Evolutionary conservation across 345 rosid genomes (phyloP), one percentile per base, ranked within the genome.

Genomic region (Reutealis trisperma): DNA sequence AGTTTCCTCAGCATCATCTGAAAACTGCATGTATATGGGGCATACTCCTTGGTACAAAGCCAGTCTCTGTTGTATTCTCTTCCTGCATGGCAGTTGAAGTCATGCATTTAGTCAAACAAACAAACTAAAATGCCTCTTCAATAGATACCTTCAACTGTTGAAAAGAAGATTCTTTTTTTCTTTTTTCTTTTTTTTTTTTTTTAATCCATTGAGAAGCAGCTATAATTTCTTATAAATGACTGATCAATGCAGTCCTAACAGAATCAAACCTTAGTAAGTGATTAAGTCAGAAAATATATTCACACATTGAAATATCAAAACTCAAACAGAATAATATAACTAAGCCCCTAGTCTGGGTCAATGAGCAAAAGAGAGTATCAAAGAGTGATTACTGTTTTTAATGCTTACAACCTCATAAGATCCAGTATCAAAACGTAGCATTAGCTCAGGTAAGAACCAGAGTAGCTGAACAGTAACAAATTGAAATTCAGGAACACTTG

Each of bases 21-120:
- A 81, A 83, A 96, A 96, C 81, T 92, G 89, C 94, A 93, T 87
- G 89, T 85, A 89, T 71, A 96, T 86, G 67, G 99, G 94, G 66
- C 97, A 96, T 62, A 92, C 97, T 77, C 99, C 99, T 87, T 93
- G 97, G 83, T 96, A 96, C 71, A 92, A 83, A 67, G 99, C 97
- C 80, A 96, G 77, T 75, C 98, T 87, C 84, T 93, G 98, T 41
- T 90, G 93, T 83, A 92, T 88, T 85, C 83, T 89, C 87, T 92
- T 91, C 85, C 98, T 96, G 84, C 84, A 88, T 12, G 67, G 51
- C 71, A 74, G 80, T 70, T 55, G 51, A 86, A 63, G 18, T 68
- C 27, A 69, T 77, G 41, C 67, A 44, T 57, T 37, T 42, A 62
- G 75, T 47, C 73, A 67, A 74, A 67, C 34, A 25, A 13, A 19